Conservation (phyloP, 1,284 basidiomycete species). For the Heterobasidion irregulare region DNA sequence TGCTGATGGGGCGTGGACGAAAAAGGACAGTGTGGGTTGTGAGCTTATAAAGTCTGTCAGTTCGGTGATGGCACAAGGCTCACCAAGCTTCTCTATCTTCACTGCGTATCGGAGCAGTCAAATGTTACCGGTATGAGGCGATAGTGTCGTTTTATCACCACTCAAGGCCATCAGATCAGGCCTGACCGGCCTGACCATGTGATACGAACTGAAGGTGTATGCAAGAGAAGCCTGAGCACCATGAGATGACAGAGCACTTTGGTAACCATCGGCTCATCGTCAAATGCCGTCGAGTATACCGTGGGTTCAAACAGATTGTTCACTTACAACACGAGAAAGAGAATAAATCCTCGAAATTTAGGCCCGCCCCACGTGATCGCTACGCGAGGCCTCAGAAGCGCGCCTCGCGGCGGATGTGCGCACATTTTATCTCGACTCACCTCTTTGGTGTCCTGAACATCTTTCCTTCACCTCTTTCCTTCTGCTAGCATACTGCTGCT, state of each 20-base stretch:
- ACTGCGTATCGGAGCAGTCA: too few species aligned
- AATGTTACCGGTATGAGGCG: too few species aligned
- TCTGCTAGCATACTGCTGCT: not conserved
- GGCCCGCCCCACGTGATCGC: too few species aligned
- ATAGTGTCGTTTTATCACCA: too few species aligned
- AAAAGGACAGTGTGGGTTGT: not conserved
- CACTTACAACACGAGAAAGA: too few species aligned
- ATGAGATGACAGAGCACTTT: too few species aligned
- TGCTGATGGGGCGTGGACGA: not conserved
- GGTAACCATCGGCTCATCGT: too few species aligned
- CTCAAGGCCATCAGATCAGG: not conserved
- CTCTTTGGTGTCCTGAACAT: too few species aligned
- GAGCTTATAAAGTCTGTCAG: not conserved
- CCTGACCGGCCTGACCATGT: not conserved
- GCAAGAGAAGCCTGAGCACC: not conserved
- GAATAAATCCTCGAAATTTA: too few species aligned
- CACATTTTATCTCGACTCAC: not conserved
- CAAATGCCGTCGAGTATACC: too few species aligned
- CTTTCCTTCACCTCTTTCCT: not conserved
- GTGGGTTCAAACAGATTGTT: too few species aligned
- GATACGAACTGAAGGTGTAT: not conserved
- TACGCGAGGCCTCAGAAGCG: not conserved
- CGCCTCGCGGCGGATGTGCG: not conserved
- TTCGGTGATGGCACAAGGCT: not conserved
- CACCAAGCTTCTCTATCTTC: too few species aligned